A percentile compares a stretch with the other conserved stretches of the same genome.
Conservation (phyloP, 169 alveolate species). For the Cryptosporidium tyzzeri region DNA sequence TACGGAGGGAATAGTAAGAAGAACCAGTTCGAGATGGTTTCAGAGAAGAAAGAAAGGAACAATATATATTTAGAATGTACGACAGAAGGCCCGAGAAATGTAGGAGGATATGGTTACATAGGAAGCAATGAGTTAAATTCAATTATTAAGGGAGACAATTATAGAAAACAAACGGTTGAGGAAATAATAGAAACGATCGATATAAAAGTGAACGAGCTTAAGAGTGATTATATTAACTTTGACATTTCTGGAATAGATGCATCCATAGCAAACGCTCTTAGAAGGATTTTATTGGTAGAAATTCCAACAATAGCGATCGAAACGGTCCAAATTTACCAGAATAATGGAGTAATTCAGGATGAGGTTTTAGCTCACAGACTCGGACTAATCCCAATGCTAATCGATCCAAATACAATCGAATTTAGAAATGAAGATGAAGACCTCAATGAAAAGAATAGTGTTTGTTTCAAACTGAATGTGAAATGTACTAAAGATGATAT, state of each 20-base stretch:
- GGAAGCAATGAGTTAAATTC: constrained; percentile 47
- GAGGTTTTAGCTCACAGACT: constrained; percentile 98
- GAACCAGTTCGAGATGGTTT: constrained; percentile 3
- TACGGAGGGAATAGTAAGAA: background rate
- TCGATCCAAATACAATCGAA: constrained; percentile 93
- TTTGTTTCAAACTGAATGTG: constrained; percentile 83
- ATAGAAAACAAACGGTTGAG: constrained; percentile 37
- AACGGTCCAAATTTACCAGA: constrained; percentile 89
- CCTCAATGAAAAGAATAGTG: constrained; percentile 82
- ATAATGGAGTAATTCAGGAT: constrained; percentile 95
- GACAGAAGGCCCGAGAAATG: constrained; percentile 63
- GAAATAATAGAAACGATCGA: constrained; percentile 64
- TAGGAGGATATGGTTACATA: constrained; percentile 70
- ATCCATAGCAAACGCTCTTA: constrained; percentile 94
- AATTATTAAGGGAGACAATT: constrained; percentile 2
- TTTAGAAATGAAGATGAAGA: constrained; percentile 86
- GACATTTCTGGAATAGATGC: constrained; percentile 91
- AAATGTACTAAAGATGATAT: constrained; percentile 67
- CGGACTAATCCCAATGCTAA: constrained; percentile 96
- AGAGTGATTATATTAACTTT: constrained; percentile 63
- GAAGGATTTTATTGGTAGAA: constrained; percentile 96
- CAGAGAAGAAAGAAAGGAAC: constrained; percentile 1
- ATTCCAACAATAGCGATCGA: constrained; percentile 97
- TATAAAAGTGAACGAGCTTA: constrained; percentile 68
- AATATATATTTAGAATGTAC: constrained; percentile 62